Percentiles rank a stretch among this genome's conserved stretches.
Conservation (phyloP, 257 asterid species). For the Solanum arcanum region DNA sequence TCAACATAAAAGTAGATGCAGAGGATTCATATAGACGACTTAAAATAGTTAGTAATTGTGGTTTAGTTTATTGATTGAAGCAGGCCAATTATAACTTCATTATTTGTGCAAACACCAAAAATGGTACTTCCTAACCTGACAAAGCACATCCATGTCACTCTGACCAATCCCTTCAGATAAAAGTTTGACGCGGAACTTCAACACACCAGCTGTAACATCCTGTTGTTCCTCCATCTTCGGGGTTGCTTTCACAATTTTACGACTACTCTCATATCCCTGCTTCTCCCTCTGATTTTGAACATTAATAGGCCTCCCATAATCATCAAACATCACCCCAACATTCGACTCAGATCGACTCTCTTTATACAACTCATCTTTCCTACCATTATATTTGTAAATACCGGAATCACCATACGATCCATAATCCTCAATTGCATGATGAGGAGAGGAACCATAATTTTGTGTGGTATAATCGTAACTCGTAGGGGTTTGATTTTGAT, state of each 20-base stretch:
- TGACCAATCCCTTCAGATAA: constrained; percentile 73
- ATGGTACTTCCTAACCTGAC: constrained; percentile 45
- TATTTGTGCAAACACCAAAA: neutral
- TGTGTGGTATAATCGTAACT: constrained; percentile 19
- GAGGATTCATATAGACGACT: neutral
- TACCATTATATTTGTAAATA: constrained; percentile 51
- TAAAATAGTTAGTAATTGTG: neutral
- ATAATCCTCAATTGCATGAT: constrained; percentile 14
- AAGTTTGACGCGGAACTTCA: constrained; percentile 67
- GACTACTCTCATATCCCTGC: constrained; percentile 15
- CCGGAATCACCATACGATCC: constrained; percentile 36
- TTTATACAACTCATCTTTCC: constrained; percentile 28
- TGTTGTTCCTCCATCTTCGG: constrained; percentile 63
- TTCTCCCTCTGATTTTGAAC: constrained; percentile 30
- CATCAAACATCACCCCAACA: constrained; percentile 62
- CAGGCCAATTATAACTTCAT: neutral
- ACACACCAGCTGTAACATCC: constrained; percentile 52
- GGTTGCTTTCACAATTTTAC: constrained; percentile 53
- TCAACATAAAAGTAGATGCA: neutral
- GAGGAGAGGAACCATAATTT: constrained; percentile 9
- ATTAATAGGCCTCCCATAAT: constrained; percentile 80
- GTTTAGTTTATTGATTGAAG: neutral
- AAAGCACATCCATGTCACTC: constrained; percentile 71
- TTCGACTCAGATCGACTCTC: constrained; percentile 13
- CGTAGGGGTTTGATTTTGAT: constrained; percentile 6